Evolutionary conservation across 306 rosid genomes (phyloP).

Genomic region (Pachyrhizus erosus): DNA sequence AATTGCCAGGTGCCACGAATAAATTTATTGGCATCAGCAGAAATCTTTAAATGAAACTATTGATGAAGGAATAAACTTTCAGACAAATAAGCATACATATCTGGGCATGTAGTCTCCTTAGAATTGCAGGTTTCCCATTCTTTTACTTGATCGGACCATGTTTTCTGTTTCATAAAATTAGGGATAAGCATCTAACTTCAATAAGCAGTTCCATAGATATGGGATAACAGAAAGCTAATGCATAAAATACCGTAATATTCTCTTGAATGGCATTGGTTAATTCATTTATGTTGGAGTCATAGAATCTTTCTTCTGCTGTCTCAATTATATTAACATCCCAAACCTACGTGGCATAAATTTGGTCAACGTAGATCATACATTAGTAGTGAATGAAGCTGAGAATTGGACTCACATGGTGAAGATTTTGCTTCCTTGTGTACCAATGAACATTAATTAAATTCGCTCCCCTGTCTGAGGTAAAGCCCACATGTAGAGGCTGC

Average conservation of each 20-base stretch:
- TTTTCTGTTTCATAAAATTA: constrained; percentile 52
- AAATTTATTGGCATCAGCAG: background rate
- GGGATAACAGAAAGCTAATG: background rate
- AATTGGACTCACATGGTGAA: constrained; percentile 76
- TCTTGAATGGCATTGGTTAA: constrained; percentile 61
- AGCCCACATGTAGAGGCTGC: constrained; percentile 97
- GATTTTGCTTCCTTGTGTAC: constrained; percentile 80
- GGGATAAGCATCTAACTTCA: background rate
- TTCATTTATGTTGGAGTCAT: constrained; percentile 47
- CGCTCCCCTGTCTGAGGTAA: constrained; percentile 81
- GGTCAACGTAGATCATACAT: background rate
- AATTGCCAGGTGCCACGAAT: too few species aligned
- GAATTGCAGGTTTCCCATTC: constrained; percentile 74
- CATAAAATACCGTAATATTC: constrained; percentile 68
- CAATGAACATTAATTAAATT: constrained; percentile 78
- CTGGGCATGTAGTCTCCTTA: constrained; percentile 63
- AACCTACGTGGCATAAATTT: constrained; percentile 51
- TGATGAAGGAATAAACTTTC: background rate
- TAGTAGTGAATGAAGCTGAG: constrained; percentile 23
- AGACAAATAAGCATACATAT: constrained; percentile 51
- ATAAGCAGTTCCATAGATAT: background rate
- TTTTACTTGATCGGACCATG: constrained; percentile 65
- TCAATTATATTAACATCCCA: constrained; percentile 85
- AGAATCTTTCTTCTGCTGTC: constrained; percentile 72
- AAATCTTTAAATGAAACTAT: background rate